phyloP scores from a whole-genome alignment of 768 basidiomycete genomes.

The Tephrocybe sp. region DNA sequence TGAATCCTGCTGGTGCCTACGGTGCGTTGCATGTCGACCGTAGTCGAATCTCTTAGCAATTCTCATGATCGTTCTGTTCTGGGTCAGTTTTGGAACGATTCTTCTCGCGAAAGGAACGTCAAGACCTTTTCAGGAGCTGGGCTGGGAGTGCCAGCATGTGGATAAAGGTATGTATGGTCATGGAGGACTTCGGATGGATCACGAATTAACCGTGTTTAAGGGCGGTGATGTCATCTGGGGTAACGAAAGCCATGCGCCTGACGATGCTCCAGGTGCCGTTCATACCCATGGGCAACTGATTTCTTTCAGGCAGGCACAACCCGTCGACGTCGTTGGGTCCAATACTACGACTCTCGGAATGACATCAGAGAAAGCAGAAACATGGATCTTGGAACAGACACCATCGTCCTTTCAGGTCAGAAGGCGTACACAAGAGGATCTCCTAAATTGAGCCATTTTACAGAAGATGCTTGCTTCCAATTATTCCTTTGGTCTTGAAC shows the following conservation, averaged over 20 bases:
- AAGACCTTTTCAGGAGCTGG: slow-evolving; percentile 90
- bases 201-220: slow-evolving; percentile 32
- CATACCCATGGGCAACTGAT: slow-evolving; percentile 82
- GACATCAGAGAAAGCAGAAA: slow-evolving; percentile 70
- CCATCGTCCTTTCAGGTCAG: slow-evolving; percentile 76
- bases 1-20: slow-evolving; percentile 79
- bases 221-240: slow-evolving; percentile 89
- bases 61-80: not conserved
- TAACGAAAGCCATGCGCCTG: slow-evolving; percentile 69
- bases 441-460: not conserved
- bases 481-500: slow-evolving; percentile 88
- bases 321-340: slow-evolving; percentile 21
- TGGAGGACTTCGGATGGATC: too few relatives aligned
- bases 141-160: slow-evolving; percentile 92
- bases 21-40: slow-evolving; percentile 36
- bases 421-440: not conserved
- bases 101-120: slow-evolving; percentile 88
- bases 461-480: slow-evolving; percentile 82
- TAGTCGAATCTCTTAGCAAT: too few relatives aligned
- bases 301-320: slow-evolving; percentile 56
- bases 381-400: slow-evolving; percentile 82
- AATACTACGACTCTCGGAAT: slow-evolving; percentile 48
- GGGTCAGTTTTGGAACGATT: slow-evolving; percentile 73
- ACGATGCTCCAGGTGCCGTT: slow-evolving; percentile 54
- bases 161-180: slow-evolving; percentile 77